A percentile compares a stretch with the other conserved stretches of the same genome.
Conservation (phyloP, 2,329 filamentous ascomycete species). For the Fusarium pseudonygamai region DNA sequence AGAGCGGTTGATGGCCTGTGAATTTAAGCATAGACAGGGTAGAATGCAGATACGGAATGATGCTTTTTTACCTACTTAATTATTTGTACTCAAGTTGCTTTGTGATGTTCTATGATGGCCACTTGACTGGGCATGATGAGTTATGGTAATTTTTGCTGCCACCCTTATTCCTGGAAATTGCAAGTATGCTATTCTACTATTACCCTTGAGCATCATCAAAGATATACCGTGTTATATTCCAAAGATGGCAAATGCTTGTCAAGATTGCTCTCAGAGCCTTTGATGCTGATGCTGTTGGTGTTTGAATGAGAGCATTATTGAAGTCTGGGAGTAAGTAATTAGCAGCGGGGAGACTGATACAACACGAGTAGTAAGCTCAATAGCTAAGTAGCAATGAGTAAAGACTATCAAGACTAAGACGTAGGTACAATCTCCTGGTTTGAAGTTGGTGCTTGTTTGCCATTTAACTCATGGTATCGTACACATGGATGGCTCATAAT, state of each 20-base stretch:
- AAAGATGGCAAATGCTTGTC: background rate
- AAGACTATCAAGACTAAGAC: background rate
- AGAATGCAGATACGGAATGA: conserved; percentile 50
- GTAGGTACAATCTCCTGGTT: no score
- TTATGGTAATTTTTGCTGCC: background rate
- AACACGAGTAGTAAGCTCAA: accelerated
- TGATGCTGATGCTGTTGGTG: accelerated
- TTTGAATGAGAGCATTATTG: background rate
- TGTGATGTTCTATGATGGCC: background rate
- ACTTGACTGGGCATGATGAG: background rate
- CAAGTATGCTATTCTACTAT: no score
- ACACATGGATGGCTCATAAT: background rate
- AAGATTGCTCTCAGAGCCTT: background rate
- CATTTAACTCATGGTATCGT: background rate
- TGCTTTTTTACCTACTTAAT: conserved; percentile 38
- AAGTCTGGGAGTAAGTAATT: background rate
- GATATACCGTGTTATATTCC: background rate
- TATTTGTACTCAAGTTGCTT: background rate
- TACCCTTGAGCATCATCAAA: no score
- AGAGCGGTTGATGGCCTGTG: conserved; percentile 42
- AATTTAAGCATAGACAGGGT: conserved; percentile 51
- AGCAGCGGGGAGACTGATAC: background rate
- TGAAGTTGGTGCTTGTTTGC: background rate
- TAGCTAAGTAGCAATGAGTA: accelerated
- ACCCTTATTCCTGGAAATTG: no score